Percentiles rank a stretch among this genome's conserved stretches.
These are phyloP conservation scores for Paramecium pentaurelia DNA, from an alignment of 73 alveolate genomes.

Conservation along the genomic window DNA sequence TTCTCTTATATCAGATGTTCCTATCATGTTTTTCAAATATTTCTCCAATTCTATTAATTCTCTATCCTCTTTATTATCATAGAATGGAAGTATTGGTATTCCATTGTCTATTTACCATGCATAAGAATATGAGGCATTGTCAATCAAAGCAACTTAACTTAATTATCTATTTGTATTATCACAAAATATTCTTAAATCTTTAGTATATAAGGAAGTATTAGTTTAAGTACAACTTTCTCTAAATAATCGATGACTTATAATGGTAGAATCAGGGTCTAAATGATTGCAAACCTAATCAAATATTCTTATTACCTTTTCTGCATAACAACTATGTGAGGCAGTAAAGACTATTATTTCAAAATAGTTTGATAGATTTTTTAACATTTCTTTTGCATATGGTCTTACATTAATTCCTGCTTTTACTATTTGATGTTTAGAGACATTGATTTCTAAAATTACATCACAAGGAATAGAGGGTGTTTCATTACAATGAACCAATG, in stretches of 20 bases:
- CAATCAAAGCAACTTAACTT: conserved; percentile 72
- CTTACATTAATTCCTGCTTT: conserved; percentile 89
- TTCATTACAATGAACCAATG: conserved; percentile 59
- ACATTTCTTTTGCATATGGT: conserved; percentile 86
- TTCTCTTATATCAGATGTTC: conserved; percentile 21
- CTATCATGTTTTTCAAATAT: conserved; percentile 11
- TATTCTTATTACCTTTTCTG: conserved; percentile 73
- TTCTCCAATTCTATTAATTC: conserved; percentile 31
- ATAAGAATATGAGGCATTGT: conserved; percentile 88
- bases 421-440: conserved; percentile 28
- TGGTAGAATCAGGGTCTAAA: conserved; percentile 82
- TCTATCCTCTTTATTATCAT: conserved; percentile 75
- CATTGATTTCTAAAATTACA: conserved; percentile 26
- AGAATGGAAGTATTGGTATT: conserved; percentile 80
- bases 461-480: conserved; percentile 39
- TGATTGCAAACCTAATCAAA: conserved; percentile 72
- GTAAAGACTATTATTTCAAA: conserved; percentile 82
- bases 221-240: conserved; percentile 87
- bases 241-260: conserved; percentile 78
- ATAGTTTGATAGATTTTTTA: conserved; percentile 71
- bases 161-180: conserved; percentile 76
- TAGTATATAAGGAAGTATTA: conserved; percentile 86
- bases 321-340: conserved; percentile 94
- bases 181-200: conserved; percentile 87
- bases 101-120: conserved; percentile 82